Evolutionary conservation across 192 early-diverging fungal species (phyloP), one percentile per base, ranked within the genome.

Genomic region (Mortierella alpina): DNA sequence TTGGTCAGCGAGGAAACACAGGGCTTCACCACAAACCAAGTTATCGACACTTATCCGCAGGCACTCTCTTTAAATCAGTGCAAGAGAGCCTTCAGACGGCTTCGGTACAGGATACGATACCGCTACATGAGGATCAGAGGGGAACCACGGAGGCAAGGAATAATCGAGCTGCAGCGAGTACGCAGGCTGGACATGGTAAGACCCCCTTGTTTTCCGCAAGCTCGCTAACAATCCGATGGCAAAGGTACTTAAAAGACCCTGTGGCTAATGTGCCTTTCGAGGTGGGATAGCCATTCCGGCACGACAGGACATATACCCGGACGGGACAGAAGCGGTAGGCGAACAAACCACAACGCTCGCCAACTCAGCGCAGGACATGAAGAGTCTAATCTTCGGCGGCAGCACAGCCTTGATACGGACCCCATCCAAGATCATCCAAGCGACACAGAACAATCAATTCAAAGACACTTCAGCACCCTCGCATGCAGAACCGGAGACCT

Each of bases 31-130:
- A 64, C 31, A 80, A 72, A 17, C 77, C 64, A 14, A 80, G 60
- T 10, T 80, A 72, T 57, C 70, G 77, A 17, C 53, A 80, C 39
- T 45, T 80, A 14, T 80, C 77, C n/a, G 68, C 64, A 46, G 70
- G 77, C 1, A 68, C 59, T 23, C 59, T 80, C 14, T 80, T 63
- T 54, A 80, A 64, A 20, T 44, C 62, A 20, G 59, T 80, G 12
- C 77, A 80, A 23, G 77, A 72, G 55, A 65, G 75, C 0, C 14
- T 61, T 11, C 53, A 57, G 23, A 46, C 12, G 44, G 62, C 56
- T 14, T 48, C 68, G 59, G 41, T 15, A 2, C 63, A 47, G 46
- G 53, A 45, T 5, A 23, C 54, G n/a, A 67, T 67, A 14, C 14
- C 31, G 31, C 31, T 2, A 31, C 31, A 31, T 31, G 31, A 31